Evolutionary conservation across 805 yeast species (phyloP).

Genomic region (Saccharomycopsis babjevae): DNA sequence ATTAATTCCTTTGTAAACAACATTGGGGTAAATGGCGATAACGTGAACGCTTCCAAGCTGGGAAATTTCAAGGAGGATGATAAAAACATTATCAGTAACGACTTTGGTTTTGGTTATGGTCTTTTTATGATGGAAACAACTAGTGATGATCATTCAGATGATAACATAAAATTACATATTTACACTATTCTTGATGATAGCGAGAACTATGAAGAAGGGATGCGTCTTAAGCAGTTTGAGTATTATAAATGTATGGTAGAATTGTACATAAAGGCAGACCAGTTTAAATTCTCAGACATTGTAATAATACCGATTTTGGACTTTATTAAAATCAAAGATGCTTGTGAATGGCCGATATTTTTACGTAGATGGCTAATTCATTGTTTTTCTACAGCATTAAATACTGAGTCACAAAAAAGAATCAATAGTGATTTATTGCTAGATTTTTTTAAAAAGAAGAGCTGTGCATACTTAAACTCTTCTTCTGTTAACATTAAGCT

Average conservation of each 20-base stretch:
- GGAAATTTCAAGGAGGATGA: not conserved
- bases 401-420: not conserved
- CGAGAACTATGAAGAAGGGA: not conserved
- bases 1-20: not conserved
- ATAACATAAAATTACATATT: not conserved
- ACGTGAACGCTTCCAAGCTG: no score
- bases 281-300: not conserved
- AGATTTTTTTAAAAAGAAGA: not conserved
- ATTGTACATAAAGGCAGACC: not conserved
- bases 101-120: not conserved
- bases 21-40: not conserved
- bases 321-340: not conserved
- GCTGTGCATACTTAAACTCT: not conserved
- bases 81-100: not conserved
- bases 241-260: not conserved
- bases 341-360: not conserved
- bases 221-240: not conserved
- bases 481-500: not conserved
- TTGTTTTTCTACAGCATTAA: not conserved
- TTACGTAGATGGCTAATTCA: not conserved
- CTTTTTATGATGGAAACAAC: not conserved
- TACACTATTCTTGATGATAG: not conserved
- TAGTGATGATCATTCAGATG: not conserved
- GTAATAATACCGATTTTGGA: not conserved
- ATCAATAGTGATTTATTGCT: not conserved